Evolutionary conservation across 768 basidiomycete genomes (phyloP).

Genomic region (Kwoniella shandongensis): DNA sequence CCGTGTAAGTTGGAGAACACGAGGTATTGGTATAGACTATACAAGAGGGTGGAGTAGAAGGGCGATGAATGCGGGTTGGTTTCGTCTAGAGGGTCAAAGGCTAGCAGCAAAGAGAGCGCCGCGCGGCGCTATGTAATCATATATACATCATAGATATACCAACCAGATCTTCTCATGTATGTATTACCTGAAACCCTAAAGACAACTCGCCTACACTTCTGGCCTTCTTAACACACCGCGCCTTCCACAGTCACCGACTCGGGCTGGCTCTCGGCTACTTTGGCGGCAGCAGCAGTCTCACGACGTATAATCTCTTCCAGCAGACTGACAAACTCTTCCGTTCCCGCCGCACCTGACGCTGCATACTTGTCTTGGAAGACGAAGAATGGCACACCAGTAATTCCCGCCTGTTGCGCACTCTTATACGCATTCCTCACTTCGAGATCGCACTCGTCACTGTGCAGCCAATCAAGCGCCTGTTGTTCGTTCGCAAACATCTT

Average conservation of each 20-base stretch:
- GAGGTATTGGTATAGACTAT: conserved; percentile 52
- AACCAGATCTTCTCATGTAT: background rate
- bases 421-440: conserved; percentile 34
- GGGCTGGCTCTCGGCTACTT: too few relatives aligned
- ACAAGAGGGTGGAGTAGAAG: conserved; percentile 35
- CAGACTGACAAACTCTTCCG: conserved; percentile 35
- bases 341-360: conserved; percentile 35
- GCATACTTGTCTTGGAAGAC: conserved; percentile 39
- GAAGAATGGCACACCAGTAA: conserved; percentile 44
- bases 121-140: too few relatives aligned
- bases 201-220: too few relatives aligned
- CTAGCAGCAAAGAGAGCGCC: too few relatives aligned
- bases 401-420: conserved; percentile 25
- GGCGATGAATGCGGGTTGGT: too few relatives aligned
- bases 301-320: conserved; percentile 16
- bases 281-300: too few relatives aligned
- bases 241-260: too few relatives aligned
- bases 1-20: conserved; percentile 52
- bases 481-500: conserved; percentile 21
- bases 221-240: too few relatives aligned
- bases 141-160: too few relatives aligned
- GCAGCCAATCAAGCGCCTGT: conserved; percentile 25
- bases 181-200: background rate
- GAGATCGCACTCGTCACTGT: conserved; percentile 26
- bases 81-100: too few relatives aligned